Evolutionary conservation across 257 asterid genomes (phyloP).

Genomic region (Solanum medicagineum): DNA sequence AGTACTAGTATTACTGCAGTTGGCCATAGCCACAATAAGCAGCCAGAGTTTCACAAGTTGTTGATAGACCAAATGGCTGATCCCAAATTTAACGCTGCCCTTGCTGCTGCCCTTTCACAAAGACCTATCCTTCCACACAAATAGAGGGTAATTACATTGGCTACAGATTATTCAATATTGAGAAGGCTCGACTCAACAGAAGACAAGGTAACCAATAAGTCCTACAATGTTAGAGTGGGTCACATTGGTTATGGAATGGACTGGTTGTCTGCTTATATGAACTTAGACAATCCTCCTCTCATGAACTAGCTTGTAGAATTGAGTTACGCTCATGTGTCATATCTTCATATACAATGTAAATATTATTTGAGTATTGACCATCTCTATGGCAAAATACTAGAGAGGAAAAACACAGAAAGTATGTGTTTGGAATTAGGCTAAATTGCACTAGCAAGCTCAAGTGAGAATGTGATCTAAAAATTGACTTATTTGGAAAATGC

Average conservation of each 20-base stretch:
- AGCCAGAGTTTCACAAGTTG: background rate
- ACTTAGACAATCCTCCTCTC: background rate
- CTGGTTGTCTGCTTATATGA: background rate
- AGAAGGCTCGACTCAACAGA: background rate
- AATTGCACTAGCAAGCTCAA: background rate
- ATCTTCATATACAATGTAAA: too few relatives aligned
- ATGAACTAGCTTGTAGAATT: background rate
- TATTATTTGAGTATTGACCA: background rate
- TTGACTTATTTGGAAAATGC: background rate
- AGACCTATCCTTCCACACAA: background rate
- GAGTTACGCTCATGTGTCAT: too few relatives aligned
- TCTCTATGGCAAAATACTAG: background rate
- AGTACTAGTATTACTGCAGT: background rate
- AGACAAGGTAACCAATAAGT: background rate
- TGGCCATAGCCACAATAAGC: background rate
- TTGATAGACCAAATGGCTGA: conserved; percentile 8
- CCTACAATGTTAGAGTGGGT: background rate
- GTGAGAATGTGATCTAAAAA: background rate
- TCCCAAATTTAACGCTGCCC: conserved; percentile 1
- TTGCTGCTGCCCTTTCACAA: background rate
- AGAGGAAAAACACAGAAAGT: background rate
- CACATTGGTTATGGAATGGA: background rate
- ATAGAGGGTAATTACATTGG: background rate
- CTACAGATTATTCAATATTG: background rate
- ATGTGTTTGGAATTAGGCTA: background rate